Evolutionary conservation across 176 grass and related monocot genomes (phyloP).

Genomic region (Elymus sibiricus): DNA sequence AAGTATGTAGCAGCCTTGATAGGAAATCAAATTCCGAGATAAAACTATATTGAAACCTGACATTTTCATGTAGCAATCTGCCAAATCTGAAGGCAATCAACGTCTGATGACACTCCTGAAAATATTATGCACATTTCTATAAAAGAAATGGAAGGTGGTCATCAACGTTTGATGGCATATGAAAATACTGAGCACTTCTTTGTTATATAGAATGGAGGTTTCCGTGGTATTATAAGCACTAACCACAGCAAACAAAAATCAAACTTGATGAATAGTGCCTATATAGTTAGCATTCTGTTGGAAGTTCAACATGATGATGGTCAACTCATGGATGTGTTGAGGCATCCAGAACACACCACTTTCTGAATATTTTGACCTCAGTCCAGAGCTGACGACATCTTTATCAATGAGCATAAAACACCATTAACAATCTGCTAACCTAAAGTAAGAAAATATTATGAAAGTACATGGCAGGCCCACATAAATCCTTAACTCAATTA

Average conservation of each 20-base stretch:
- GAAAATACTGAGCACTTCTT: too few relatives aligned
- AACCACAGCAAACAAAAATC: not conserved
- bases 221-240: not conserved
- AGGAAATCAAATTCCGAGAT: not conserved
- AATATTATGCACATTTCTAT: not conserved
- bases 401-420: not conserved
- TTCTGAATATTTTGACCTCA: not conserved
- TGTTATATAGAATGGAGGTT: too few relatives aligned
- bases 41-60: not conserved
- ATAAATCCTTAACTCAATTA: not conserved
- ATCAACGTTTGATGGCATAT: too few relatives aligned
- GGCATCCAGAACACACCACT: not conserved
- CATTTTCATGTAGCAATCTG: not conserved
- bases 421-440: not conserved
- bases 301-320: not conserved
- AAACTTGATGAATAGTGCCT: not conserved
- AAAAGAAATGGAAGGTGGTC: too few relatives aligned
- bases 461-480: not conserved
- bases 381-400: not conserved
- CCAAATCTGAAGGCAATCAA: not conserved
- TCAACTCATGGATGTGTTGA: not conserved
- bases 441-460: not conserved
- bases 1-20: not conserved
- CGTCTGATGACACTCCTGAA: not conserved
- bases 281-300: too few relatives aligned